Conservation (phyloP, 2,329 filamentous ascomycete genomes). For the Cyphellophora europaea region DNA sequence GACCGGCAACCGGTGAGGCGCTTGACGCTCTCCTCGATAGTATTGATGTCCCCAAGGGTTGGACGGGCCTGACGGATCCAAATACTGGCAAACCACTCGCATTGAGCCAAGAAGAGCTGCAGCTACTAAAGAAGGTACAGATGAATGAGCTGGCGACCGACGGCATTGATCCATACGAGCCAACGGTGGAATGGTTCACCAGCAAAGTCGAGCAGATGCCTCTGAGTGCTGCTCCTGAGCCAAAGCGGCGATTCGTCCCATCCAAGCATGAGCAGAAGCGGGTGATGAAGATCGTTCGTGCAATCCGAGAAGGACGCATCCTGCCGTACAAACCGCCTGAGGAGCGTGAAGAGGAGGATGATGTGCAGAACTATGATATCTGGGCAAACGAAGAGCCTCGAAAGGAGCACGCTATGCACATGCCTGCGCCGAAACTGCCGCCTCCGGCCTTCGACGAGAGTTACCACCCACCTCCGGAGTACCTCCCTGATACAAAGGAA, state of each 20-base stretch:
- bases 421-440: constrained; percentile 85
- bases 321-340: constrained; percentile 74
- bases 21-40: constrained; percentile 89
- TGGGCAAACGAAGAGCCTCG: constrained; percentile 87
- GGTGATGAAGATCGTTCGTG: constrained; percentile 93
- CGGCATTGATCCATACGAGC: constrained; percentile 87
- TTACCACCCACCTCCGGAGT: constrained; percentile 93
- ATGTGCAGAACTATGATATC: constrained; percentile 71
- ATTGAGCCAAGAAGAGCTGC: constrained; percentile 76
- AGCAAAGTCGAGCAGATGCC: constrained; percentile 89
- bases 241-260: constrained; percentile 88
- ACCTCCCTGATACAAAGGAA: constrained; percentile 78
- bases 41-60: constrained; percentile 93
- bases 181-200: constrained; percentile 90
- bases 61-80: constrained; percentile 91
- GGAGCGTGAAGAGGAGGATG: constrained; percentile 64
- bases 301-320: constrained; percentile 89
- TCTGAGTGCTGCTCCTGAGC: constrained; percentile 85
- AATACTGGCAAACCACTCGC: constrained; percentile 87
- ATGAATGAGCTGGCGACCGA: constrained; percentile 81
- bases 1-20: constrained; percentile 86
- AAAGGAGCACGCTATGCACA: constrained; percentile 83
- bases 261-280: constrained; percentile 96
- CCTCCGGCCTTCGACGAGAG: constrained; percentile 92
- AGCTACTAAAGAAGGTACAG: constrained; percentile 79